A percentile compares a stretch with the other conserved stretches of the same genome.
Conservation (phyloP, 306 rosid species). For the Dalbergia oliveri region DNA sequence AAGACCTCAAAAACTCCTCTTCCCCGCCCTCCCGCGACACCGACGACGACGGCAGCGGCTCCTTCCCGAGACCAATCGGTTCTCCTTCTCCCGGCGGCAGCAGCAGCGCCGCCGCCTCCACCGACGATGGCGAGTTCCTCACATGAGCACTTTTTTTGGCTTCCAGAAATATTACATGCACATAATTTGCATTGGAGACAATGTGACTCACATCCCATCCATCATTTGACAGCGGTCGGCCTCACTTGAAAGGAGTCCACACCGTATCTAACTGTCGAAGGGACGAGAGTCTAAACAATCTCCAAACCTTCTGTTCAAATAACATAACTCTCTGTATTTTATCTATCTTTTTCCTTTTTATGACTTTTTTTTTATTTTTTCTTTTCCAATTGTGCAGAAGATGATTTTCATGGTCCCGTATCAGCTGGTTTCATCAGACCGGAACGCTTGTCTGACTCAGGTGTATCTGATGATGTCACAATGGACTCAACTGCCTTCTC, state of each 20-base stretch:
- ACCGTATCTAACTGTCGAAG: no score
- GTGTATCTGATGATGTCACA: slow-evolving; percentile 79
- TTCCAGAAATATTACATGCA: no score
- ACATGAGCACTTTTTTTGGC: no score
- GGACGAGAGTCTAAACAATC: no score
- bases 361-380: background rate
- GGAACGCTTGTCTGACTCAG: slow-evolving; percentile 71
- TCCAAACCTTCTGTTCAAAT: no score
- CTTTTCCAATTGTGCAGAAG: slow-evolving; percentile 57
- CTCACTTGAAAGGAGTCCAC: no score
- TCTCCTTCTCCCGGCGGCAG: slow-evolving; percentile 59
- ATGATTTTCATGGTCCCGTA: slow-evolving; percentile 84
- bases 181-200: no score
- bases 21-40: background rate
- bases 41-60: slow-evolving; percentile 34
- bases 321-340: no score
- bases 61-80: slow-evolving; percentile 51
- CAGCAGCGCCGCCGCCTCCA: slow-evolving; percentile 47
- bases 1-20: slow-evolving; percentile 43
- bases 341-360: background rate
- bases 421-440: slow-evolving; percentile 82
- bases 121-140: slow-evolving; percentile 46
- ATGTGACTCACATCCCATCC: no score
- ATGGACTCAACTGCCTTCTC: slow-evolving; percentile 95
- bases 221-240: no score